Evolutionary conservation across 352 stramenopile genomes (phyloP), one percentile per base, ranked within the genome.

Genomic region (Phytopythium chamaehyphon): DNA sequence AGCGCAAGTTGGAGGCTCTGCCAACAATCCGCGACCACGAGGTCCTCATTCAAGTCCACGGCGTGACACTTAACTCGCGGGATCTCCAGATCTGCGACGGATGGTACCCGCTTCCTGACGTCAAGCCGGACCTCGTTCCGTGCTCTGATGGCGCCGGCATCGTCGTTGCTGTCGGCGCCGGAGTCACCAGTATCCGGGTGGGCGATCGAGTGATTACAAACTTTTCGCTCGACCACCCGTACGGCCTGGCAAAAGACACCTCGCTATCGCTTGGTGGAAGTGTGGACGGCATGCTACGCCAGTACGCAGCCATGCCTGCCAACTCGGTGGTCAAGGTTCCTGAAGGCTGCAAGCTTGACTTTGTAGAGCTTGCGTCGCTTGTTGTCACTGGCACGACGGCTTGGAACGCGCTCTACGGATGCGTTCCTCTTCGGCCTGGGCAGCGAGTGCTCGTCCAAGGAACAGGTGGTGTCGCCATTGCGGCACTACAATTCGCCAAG

Each of bases 391-490:
- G 64, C 8, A 38, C 51, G 15, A 73, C 61, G 19, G 57, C 57
- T 1, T 73, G 61, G 61, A 70, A 73, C 36, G 54, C 61, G 12
- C 49, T 73, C 0, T 67, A 61, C 24, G 61, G 61, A 18, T 60
- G 59, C 45, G 52, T 59, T 2, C 55, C 59, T 1, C 54, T 62
- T 47, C 61, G 61, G 11, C 54, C 59, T 6, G 59, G 54, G 1
- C 59, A 66, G 21, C 47, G 21, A 12, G 50, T 61, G 23, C 59
- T 61, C 3, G 58, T 67, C 23, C 55, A 67, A 56, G 59, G 40
- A 40, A 72, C 59, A 6, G 63, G 54, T 7, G 65, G 61, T 11
- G 57, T 73, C 12, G 65, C 65, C 11, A 68, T 73, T 53, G 63
- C 55, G 21, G 51, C 54, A 16, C 47, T 59, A 3, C 58, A 68